phyloP scores from a whole-genome alignment of 106 monocot genomes.

The Ottelia alismoides region DNA sequence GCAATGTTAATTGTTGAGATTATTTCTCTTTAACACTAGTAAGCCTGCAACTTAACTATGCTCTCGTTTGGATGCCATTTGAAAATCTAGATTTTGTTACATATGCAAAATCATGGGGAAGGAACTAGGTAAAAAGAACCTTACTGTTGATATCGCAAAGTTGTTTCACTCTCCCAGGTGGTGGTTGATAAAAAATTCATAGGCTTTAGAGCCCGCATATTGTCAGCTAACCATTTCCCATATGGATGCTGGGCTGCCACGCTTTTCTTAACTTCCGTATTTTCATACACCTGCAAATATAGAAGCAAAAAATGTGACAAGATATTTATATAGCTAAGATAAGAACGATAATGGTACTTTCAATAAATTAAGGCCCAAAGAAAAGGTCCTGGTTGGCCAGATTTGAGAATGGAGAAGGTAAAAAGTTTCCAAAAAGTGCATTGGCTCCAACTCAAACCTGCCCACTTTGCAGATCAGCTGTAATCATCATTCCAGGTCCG shows the following conservation, averaged over 20 bases:
- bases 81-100: too few species aligned
- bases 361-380: too few species aligned
- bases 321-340: too few species aligned
- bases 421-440: too few species aligned
- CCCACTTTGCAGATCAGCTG: conserved; percentile 76
- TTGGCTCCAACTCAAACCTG: conserved; percentile 64
- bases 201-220: conserved; percentile 69
- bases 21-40: too few species aligned
- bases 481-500: conserved; percentile 99
- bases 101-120: too few species aligned
- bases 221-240: conserved; percentile 75
- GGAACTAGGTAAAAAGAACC: conserved; percentile 3
- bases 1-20: too few species aligned
- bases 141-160: conserved; percentile 88
- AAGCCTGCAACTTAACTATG: too few species aligned
- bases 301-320: conserved; percentile 3
- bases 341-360: too few species aligned
- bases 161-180: conserved; percentile 62
- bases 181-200: conserved; percentile 72
- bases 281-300: conserved; percentile 68
- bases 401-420: too few species aligned
- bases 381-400: too few species aligned
- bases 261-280: conserved; percentile 86
- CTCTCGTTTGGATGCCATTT: too few species aligned
- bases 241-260: conserved; percentile 75